Percentiles rank a stretch among this genome's conserved stretches.
These are phyloP conservation scores for Mercurialis annua DNA, from an alignment of 345 rosid genomes.

Conservation along the genomic window DNA sequence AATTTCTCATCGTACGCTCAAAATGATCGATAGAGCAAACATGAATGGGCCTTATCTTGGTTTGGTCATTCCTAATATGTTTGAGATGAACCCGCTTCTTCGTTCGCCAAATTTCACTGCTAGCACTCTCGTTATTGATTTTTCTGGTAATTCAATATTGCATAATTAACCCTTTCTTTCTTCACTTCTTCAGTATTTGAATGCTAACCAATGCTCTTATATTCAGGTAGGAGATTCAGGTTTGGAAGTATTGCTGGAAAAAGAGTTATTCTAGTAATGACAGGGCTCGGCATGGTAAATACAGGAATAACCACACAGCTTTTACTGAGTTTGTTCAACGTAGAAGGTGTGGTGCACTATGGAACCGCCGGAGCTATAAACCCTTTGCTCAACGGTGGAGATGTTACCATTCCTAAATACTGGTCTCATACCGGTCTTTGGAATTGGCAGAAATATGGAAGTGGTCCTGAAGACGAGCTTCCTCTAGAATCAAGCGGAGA, in stretches of 20 bases:
- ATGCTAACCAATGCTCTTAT: no score
- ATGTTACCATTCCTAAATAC: conserved; percentile 23
- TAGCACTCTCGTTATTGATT: conserved; percentile 28
- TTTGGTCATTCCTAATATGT: conserved; percentile 59
- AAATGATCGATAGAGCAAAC: conserved; percentile 34
- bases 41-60: conserved; percentile 54
- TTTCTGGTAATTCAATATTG: conserved; percentile 34
- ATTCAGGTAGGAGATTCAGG: conserved; percentile 55
- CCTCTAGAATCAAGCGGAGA: conserved; percentile 62
- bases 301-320: conserved; percentile 59
- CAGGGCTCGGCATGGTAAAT: conserved; percentile 69
- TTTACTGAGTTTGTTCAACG: conserved; percentile 43
- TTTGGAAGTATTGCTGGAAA: conserved; percentile 35
- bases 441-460: conserved; percentile 74
- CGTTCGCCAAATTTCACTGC: conserved; percentile 39
- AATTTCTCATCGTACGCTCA: background rate
- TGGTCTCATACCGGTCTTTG: conserved; percentile 77
- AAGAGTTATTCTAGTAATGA: conserved; percentile 55
- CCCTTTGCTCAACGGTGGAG: conserved; percentile 23
- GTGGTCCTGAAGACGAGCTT: conserved; percentile 44
- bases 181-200: background rate
- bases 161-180: no score
- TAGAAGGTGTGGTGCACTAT: conserved; percentile 61
- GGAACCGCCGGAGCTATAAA: conserved; percentile 57
- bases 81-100: conserved; percentile 80